Conservation (phyloP, 768 basidiomycete species). For the Suillus alpinus region DNA sequence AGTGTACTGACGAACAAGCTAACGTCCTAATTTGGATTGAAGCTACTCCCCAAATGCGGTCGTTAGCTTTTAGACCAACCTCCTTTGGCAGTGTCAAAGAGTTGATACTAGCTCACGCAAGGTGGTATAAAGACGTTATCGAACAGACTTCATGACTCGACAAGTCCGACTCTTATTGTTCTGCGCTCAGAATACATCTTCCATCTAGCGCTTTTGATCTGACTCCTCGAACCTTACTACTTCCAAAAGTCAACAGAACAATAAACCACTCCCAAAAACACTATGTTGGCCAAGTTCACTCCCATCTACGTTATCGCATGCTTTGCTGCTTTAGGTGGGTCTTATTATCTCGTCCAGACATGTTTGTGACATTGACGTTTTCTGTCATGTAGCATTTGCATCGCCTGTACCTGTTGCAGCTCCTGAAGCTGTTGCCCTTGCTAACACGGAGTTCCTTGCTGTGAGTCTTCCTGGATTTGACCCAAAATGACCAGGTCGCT, state of each 20-base stretch:
- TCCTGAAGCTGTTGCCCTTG: slow-evolving; percentile 3
- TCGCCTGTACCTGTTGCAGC: slow-evolving; percentile 24
- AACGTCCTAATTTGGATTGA: slow-evolving; percentile 26
- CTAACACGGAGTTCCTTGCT: slow-evolving; percentile 10
- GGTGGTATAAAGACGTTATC: slow-evolving; percentile 24
- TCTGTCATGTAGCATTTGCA: slow-evolving; percentile 18
- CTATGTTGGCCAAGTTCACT: slow-evolving; percentile 25
- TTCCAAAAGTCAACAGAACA: slow-evolving; percentile 18
- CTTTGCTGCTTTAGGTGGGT: slow-evolving; percentile 26
- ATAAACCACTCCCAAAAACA: slow-evolving; percentile 23
- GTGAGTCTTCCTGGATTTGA: slow-evolving; percentile 14
- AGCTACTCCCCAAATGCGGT: slow-evolving; percentile 20
- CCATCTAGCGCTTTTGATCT: slow-evolving; percentile 4
- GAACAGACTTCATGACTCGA: slow-evolving; percentile 11
- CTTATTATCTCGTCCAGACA: background rate
- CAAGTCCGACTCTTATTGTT: slow-evolving; percentile 31
- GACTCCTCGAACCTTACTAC: background rate
- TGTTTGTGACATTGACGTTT: background rate
- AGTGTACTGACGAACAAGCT: slow-evolving; percentile 19
- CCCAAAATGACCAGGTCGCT: background rate
- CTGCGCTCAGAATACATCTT: slow-evolving; percentile 9
- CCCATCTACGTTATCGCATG: slow-evolving; percentile 28
- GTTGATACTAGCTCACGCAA: background rate
- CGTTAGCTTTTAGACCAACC: slow-evolving; percentile 18
- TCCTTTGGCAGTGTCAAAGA: slow-evolving; percentile 26